A percentile compares a stretch with the other conserved stretches of the same genome.
Evolutionary conservation across 225 moss, liverwort and hornwort genomes (phyloP).

Genomic region (Bryoerythrophyllum caledonicum): DNA sequence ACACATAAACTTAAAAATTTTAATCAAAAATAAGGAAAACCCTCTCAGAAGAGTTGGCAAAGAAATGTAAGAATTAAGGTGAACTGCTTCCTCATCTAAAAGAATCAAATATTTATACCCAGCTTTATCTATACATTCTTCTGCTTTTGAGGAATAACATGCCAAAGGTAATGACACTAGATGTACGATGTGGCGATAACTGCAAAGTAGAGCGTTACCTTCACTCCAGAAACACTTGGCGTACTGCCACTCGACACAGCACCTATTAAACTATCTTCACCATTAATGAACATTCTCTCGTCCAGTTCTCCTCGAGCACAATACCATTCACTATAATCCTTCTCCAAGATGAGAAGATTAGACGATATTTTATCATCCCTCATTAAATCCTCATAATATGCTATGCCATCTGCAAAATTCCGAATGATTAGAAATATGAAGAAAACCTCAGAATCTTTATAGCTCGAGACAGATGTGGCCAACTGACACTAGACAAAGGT

Average conservation of each 20-base stretch:
- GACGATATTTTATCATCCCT: conserved; percentile 63
- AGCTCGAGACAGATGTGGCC: not conserved
- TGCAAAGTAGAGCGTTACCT: conserved; percentile 43
- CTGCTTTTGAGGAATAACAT: too few species aligned
- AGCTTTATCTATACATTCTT: not conserved
- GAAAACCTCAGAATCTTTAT: not conserved
- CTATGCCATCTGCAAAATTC: conserved; percentile 67
- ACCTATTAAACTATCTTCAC: conserved; percentile 78
- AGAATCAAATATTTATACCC: not conserved
- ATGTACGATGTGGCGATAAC: conserved; percentile 3
- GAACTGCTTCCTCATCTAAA: not conserved
- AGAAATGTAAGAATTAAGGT: not conserved
- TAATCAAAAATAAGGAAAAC: not conserved
- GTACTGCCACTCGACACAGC: conserved; percentile 66
- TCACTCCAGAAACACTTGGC: conserved; percentile 71
- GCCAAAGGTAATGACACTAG: not conserved
- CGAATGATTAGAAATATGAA: conserved; percentile 22
- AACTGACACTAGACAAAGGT: conserved; percentile 13
- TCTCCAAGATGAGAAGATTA: conserved; percentile 74
- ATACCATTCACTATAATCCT: conserved; percentile 72
- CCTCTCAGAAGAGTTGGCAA: not conserved
- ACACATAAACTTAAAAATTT: not conserved
- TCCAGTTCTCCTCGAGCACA: conserved; percentile 84
- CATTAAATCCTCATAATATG: conserved; percentile 88
- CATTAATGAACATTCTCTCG: conserved; percentile 95